Evolutionary conservation across 2,329 filamentous ascomycete species (phyloP).

Genomic region (Intubia oerlemansii): DNA sequence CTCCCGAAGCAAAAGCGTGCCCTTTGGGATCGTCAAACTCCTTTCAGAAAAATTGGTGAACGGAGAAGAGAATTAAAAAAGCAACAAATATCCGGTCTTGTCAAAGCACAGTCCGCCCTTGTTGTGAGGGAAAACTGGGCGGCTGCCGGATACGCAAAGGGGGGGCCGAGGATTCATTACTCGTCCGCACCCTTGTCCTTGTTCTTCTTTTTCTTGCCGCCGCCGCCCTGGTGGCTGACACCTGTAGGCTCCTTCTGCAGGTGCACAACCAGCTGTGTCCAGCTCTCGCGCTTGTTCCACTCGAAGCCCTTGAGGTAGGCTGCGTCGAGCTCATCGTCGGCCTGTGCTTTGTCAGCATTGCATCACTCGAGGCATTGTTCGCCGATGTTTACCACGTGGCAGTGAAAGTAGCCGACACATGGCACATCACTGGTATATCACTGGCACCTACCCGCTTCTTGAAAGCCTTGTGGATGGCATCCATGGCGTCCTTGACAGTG

Average conservation of each 20-base stretch:
- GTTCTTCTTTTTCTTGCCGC: slow-evolving; percentile 43
- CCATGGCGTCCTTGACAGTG: slow-evolving; percentile 89
- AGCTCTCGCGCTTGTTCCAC: slow-evolving; percentile 87
- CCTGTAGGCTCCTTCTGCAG: slow-evolving; percentile 41
- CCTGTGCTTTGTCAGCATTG: too few relatives aligned
- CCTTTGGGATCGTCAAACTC: too few relatives aligned
- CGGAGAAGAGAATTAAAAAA: too few relatives aligned
- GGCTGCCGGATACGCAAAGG: too few relatives aligned
- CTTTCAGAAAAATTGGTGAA: too few relatives aligned
- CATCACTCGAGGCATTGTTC: too few relatives aligned
- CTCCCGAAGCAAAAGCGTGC: too few relatives aligned
- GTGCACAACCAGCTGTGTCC: slow-evolving; percentile 72
- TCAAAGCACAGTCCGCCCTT: too few relatives aligned
- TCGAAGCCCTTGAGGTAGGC: slow-evolving; percentile 87
- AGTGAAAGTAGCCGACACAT: too few relatives aligned
- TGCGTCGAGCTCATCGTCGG: slow-evolving; percentile 74
- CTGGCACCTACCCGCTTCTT: slow-evolving; percentile 72
- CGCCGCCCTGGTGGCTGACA: slow-evolving; percentile 6
- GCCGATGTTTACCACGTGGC: background rate
- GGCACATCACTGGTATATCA: background rate
- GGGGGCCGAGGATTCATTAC: slow-evolving; percentile 13
- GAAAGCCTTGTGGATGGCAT: slow-evolving; percentile 89
- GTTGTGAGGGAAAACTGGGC: too few relatives aligned
- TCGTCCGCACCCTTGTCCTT: slow-evolving; percentile 20
- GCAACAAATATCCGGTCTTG: too few relatives aligned